Evolutionary conservation across 2,329 filamentous ascomycete genomes (phyloP).

Genomic region (Diaporthe citrichinensis): DNA sequence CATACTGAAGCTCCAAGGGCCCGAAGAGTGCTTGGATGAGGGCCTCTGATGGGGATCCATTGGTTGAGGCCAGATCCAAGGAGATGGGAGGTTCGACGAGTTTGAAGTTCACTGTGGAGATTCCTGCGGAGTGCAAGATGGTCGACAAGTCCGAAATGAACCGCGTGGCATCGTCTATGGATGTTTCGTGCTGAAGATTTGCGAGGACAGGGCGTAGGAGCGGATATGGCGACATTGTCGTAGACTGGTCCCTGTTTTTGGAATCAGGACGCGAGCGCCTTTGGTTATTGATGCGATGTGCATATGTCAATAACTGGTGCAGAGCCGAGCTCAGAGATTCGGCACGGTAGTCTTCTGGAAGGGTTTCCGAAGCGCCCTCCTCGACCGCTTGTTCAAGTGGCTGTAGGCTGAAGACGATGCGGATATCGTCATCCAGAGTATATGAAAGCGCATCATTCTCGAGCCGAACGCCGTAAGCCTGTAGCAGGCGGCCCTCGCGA

Average conservation of each 20-base stretch:
- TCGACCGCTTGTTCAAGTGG: slow-evolving; percentile 64
- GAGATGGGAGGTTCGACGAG: slow-evolving; percentile 56
- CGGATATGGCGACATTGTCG: slow-evolving; percentile 60
- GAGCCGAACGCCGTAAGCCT: slow-evolving; percentile 78
- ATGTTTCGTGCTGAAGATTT: slow-evolving; percentile 60
- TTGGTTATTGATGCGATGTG: slow-evolving; percentile 82
- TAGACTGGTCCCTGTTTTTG: slow-evolving; percentile 54
- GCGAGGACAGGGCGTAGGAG: slow-evolving; percentile 68
- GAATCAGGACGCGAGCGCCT: slow-evolving; percentile 72
- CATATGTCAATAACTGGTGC: slow-evolving; percentile 82
- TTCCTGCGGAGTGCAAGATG: slow-evolving; percentile 62
- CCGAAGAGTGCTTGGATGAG: slow-evolving; percentile 61
- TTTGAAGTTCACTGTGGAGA: slow-evolving; percentile 58
- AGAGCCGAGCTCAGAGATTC: slow-evolving; percentile 77
- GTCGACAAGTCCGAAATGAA: slow-evolving; percentile 61
- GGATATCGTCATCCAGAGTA: slow-evolving; percentile 65
- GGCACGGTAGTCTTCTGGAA: slow-evolving; percentile 66
- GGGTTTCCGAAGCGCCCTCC: slow-evolving; percentile 48
- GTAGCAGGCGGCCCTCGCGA: slow-evolving; percentile 81
- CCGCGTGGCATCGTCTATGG: slow-evolving; percentile 54
- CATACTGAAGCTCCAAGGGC: slow-evolving; percentile 58
- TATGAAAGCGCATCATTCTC: slow-evolving; percentile 71
- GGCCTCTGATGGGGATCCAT: slow-evolving; percentile 55
- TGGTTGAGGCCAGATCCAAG: slow-evolving; percentile 46
- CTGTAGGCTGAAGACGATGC: slow-evolving; percentile 78